Evolutionary conservation across 2,329 filamentous ascomycete genomes (phyloP).

Genomic region (Drechmeria coniospora): DNA sequence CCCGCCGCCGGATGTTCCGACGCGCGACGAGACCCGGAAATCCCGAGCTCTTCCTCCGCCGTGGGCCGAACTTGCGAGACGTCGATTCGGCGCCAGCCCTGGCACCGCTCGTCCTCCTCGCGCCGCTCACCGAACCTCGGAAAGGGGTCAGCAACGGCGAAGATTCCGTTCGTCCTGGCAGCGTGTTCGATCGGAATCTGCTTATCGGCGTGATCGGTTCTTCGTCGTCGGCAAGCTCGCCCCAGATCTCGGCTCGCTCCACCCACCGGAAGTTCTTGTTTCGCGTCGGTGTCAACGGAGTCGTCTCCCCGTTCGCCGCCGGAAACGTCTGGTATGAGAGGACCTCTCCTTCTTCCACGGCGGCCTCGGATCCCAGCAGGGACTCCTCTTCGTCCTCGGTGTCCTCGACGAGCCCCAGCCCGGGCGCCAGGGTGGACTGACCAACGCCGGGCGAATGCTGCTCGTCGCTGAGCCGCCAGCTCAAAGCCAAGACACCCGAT

Average conservation of each 20-base stretch:
- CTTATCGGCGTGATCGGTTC: slow-evolving; percentile 22
- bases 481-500: slow-evolving; percentile 75
- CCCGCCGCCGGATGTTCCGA: slow-evolving; percentile 22
- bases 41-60: slow-evolving; percentile 42
- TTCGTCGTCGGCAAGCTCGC: slow-evolving; percentile 65
- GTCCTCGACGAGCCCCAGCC: slow-evolving; percentile 65
- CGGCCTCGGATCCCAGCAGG: slow-evolving; percentile 31
- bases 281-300: slow-evolving; percentile 23
- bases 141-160: slow-evolving; percentile 22
- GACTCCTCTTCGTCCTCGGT: slow-evolving; percentile 45
- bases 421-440: slow-evolving; percentile 62
- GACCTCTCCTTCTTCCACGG: slow-evolving; percentile 24
- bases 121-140: slow-evolving; percentile 16
- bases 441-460: slow-evolving; percentile 44
- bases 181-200: slow-evolving; percentile 31
- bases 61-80: slow-evolving; percentile 19
- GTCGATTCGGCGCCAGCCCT: slow-evolving; percentile 15
- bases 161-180: slow-evolving; percentile 26
- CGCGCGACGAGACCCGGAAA: slow-evolving; percentile 46
- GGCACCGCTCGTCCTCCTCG: slow-evolving; percentile 11
- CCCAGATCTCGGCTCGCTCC: slow-evolving; percentile 74
- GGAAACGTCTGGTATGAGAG: slow-evolving; percentile 33
- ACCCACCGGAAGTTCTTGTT: slow-evolving; percentile 40
- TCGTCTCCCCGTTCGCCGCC: slow-evolving; percentile 20
- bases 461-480: slow-evolving; percentile 80